phyloP scores from a whole-genome alignment of 108 stramenopile genomes.

The Stephanodiscus minutulus region DNA sequence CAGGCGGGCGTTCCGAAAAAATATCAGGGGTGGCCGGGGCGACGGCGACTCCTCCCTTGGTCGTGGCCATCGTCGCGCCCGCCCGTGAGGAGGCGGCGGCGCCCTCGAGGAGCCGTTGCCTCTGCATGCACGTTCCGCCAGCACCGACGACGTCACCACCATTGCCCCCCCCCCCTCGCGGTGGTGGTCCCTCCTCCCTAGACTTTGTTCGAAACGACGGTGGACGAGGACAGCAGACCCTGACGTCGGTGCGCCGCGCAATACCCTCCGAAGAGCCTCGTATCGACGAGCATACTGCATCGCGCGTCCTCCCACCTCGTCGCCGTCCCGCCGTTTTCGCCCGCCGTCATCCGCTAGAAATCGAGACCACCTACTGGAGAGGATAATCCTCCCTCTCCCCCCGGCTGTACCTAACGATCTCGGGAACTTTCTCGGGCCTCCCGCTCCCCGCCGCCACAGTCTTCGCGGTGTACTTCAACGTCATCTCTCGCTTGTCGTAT shows the following conservation, averaged over 20 bases:
- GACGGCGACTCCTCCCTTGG: no score
- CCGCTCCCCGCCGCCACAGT: conserved; percentile 4
- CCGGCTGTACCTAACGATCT: neutral
- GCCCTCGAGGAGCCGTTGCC: no score
- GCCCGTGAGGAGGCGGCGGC: no score
- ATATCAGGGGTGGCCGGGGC: no score
- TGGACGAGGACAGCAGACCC: conserved; percentile 14
- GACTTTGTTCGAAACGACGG: neutral
- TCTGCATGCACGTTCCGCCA: no score
- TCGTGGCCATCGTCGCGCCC: no score
- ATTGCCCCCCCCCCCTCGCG: neutral
- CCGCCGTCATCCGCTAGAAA: no score
- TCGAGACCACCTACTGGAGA: neutral
- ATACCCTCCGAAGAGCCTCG: conserved; percentile 46
- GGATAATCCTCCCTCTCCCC: neutral
- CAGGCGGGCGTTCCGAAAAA: no score
- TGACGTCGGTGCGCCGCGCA: conserved; percentile 61
- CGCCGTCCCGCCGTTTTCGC: conserved; percentile 21
- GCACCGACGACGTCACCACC: neutral
- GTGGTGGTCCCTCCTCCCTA: neutral
- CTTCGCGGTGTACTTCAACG: neutral
- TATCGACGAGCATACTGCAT: conserved; percentile 62
- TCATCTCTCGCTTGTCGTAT: conserved; percentile 16
- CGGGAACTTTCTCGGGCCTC: neutral
- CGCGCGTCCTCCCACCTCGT: conserved; percentile 44